Evolutionary conservation across 1,139 yeast species (phyloP).

Genomic region (Pichia cactophila): DNA sequence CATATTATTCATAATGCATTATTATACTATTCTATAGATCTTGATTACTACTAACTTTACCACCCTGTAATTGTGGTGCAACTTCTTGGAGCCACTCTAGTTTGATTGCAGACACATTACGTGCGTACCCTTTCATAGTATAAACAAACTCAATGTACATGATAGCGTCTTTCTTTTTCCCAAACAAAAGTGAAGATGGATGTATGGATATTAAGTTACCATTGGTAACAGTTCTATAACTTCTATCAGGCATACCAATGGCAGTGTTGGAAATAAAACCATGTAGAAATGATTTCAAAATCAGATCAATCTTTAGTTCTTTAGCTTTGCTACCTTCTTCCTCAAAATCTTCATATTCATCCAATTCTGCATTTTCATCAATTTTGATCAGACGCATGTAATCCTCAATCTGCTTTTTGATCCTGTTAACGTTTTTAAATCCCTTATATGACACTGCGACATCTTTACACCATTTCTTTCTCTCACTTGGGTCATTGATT

Average conservation of each 20-base stretch:
- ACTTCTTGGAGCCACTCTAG: conserved; percentile 80
- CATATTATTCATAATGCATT: neutral
- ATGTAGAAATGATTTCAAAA: conserved; percentile 68
- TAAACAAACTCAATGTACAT: conserved; percentile 93
- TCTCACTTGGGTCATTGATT: conserved; percentile 36
- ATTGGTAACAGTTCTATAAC: conserved; percentile 74
- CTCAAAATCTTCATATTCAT: conserved; percentile 18
- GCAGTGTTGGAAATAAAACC: conserved; percentile 88
- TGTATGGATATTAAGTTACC: conserved; percentile 83
- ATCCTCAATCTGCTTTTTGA: conserved; percentile 65
- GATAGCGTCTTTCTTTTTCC: conserved; percentile 73
- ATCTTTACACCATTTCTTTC: conserved; percentile 77
- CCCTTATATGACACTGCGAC: conserved; percentile 72
- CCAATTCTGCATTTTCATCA: conserved; percentile 20
- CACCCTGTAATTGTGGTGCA: conserved; percentile 60
- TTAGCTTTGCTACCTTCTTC: conserved; percentile 11
- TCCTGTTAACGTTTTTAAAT: conserved; percentile 66
- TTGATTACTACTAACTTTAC: conserved; percentile 18
- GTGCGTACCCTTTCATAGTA: conserved; percentile 88
- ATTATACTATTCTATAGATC: neutral
- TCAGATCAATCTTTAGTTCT: conserved; percentile 46
- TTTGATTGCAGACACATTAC: conserved; percentile 80
- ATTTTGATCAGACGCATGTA: conserved; percentile 48
- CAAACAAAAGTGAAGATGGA: conserved; percentile 86
- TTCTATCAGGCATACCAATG: conserved; percentile 89